Percentiles rank a stretch among this genome's conserved stretches.
Conservation (phyloP, 306 rosid species). For the Gastrolobium villosum region DNA sequence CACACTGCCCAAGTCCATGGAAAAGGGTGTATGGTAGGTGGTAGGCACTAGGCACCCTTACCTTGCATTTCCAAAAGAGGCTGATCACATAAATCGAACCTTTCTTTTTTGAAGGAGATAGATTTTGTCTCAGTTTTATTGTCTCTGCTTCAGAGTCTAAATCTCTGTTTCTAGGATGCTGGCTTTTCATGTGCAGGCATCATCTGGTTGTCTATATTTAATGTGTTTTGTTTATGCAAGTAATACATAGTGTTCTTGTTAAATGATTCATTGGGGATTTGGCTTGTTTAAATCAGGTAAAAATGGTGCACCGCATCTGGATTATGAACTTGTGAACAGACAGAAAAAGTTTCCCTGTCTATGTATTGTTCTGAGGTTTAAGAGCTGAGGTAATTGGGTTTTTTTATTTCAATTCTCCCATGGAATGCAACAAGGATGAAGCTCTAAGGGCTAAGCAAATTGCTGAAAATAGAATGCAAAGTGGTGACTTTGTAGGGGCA, state of each 20-base stretch:
- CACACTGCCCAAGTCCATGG: too few species aligned
- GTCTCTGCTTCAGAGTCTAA: background rate
- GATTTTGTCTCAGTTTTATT: conserved; percentile 1
- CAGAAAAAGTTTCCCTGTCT: conserved; percentile 7
- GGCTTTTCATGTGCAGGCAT: background rate
- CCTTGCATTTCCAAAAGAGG: too few species aligned
- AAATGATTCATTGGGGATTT: conserved; percentile 37
- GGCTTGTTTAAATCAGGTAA: conserved; percentile 53
- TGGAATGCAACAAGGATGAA: conserved; percentile 99
- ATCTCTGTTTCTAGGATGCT: background rate
- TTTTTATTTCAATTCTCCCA: conserved; percentile 52
- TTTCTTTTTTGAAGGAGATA: background rate
- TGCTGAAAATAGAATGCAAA: conserved; percentile 72
- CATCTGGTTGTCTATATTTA: background rate
- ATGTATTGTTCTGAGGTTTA: conserved; percentile 27
- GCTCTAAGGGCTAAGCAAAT: conserved; percentile 78
- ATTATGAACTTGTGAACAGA: conserved; percentile 39
- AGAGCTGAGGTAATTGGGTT: conserved; percentile 38
- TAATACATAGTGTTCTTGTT: background rate
- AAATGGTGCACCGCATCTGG: conserved; percentile 36
- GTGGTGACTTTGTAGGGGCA: conserved; percentile 76
- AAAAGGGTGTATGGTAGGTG: too few species aligned
- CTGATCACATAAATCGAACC: too few species aligned
- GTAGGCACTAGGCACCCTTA: too few species aligned
- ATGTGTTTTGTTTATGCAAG: conserved; percentile 32